A percentile compares a stretch with the other conserved stretches of the same genome.
phyloP scores from a whole-genome alignment of 148 eudicot species.

The Camellia sinensis region DNA sequence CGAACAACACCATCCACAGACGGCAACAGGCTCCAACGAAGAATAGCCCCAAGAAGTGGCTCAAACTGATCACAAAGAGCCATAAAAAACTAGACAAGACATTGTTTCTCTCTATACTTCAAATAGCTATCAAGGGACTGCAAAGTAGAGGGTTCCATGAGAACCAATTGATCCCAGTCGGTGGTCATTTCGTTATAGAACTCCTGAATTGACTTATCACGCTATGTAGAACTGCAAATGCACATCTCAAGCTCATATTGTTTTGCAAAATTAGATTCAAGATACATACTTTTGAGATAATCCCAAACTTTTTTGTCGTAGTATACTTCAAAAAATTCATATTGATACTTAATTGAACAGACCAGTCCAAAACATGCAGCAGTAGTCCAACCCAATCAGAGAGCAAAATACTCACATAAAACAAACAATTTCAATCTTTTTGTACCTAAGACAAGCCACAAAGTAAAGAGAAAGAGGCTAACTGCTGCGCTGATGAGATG shows the following conservation, averaged over 20 bases:
- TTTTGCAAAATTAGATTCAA: neutral
- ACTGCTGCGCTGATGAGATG: no score
- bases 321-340: neutral
- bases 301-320: neutral
- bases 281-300: neutral
- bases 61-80: neutral
- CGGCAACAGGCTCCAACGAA: neutral
- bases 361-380: no score
- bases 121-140: neutral
- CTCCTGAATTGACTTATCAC: neutral
- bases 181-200: neutral
- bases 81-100: neutral
- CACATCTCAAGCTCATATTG: neutral
- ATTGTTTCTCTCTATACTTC: neutral
- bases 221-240: neutral
- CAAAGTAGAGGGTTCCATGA: neutral
- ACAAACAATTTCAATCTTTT: no score
- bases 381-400: no score
- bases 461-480: no score
- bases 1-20: neutral
- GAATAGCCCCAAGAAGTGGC: neutral
- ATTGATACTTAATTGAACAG: neutral
- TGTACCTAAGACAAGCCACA: no score
- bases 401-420: no score
- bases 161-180: neutral